phyloP scores from a whole-genome alignment of 2,329 filamentous ascomycete genomes.

The Cryphonectria naterciae region DNA sequence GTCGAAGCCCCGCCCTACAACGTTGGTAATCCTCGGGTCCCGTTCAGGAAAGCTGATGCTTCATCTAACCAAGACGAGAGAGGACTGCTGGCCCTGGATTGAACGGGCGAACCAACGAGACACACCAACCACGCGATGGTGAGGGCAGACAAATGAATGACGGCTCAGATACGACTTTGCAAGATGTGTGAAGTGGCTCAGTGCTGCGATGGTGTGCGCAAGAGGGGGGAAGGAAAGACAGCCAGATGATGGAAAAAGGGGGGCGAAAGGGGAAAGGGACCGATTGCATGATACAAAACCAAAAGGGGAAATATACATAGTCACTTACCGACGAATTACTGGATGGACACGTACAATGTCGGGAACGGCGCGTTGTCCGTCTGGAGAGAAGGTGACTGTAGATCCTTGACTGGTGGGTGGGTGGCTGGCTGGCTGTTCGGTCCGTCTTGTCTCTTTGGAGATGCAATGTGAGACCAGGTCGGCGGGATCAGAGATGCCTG shows the following conservation, averaged over 20 bases:
- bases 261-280: background rate
- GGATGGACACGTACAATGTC: background rate
- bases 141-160: background rate
- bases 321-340: conserved; percentile 16
- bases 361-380: background rate
- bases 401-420: conserved; percentile 16
- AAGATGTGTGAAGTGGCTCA: background rate
- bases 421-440: conserved; percentile 13
- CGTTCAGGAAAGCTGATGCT: conserved; percentile 21
- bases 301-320: background rate
- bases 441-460: conserved; percentile 21
- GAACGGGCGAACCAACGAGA: background rate
- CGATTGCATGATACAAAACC: background rate
- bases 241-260: background rate
- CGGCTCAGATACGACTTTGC: background rate
- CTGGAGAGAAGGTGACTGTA: background rate
- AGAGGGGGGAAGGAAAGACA: background rate
- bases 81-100: background rate
- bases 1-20: conserved; percentile 7
- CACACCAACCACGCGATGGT: conserved; percentile 18
- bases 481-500: conserved; percentile 10
- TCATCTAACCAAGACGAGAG: conserved; percentile 11
- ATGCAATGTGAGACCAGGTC: conserved; percentile 17
- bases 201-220: background rate
- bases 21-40: conserved; percentile 14